A percentile compares a stretch with the other conserved stretches of the same genome.
Evolutionary conservation across 257 asterid species (phyloP).

Genomic region (Anisodus acutangulus): DNA sequence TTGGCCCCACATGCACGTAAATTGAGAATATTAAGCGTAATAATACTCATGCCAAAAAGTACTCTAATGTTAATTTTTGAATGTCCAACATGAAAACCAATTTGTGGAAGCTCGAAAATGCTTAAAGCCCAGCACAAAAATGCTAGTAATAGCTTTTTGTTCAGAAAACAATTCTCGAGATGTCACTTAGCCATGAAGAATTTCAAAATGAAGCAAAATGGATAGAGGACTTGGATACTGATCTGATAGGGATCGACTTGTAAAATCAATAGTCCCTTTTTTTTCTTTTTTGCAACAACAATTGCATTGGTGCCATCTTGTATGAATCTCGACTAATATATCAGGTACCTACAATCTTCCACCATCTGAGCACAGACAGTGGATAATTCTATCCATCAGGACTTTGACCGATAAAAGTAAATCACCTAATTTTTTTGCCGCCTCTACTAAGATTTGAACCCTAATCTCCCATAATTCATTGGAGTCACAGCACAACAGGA

Average conservation of each 20-base stretch:
- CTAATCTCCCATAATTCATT: neutral
- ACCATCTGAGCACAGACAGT: neutral
- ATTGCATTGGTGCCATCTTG: neutral
- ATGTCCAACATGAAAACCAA: neutral
- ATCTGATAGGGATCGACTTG: neutral
- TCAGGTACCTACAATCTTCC: neutral
- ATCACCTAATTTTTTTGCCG: neutral
- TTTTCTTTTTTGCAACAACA: neutral
- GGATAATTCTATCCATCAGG: neutral
- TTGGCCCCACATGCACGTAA: neutral
- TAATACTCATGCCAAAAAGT: neutral
- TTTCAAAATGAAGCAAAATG: conserved; percentile 7
- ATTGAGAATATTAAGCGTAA: neutral
- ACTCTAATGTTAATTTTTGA: neutral
- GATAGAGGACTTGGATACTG: neutral
- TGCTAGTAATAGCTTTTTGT: neutral
- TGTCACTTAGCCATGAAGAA: neutral
- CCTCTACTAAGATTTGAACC: neutral
- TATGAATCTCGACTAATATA: neutral
- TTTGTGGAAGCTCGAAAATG: neutral
- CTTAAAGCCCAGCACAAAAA: neutral
- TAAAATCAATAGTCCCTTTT: neutral
- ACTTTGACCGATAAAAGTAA: neutral
- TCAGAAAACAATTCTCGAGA: neutral
- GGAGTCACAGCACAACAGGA: neutral